Evolutionary conservation across 345 rosid genomes (phyloP).

Genomic region (Populus pruinosa): DNA sequence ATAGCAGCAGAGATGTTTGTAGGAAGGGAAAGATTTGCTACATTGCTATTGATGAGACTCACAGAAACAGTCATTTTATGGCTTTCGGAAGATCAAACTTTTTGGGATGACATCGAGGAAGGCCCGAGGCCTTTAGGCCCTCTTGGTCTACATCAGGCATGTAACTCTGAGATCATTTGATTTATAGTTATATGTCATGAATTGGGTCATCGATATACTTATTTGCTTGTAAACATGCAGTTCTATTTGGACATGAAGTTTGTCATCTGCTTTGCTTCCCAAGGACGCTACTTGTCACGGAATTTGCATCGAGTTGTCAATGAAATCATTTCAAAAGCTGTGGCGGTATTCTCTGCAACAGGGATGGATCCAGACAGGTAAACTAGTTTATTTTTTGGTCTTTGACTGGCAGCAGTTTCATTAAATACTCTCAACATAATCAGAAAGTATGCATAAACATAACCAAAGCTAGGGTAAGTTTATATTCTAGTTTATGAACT

Average conservation of each 20-base stretch:
- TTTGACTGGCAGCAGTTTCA: neutral
- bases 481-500: neutral
- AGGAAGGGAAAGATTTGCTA: slow-evolving; percentile 94
- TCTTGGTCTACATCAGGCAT: slow-evolving; percentile 85
- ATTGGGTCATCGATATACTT: slow-evolving; percentile 1
- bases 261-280: slow-evolving; percentile 87
- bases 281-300: slow-evolving; percentile 93
- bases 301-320: slow-evolving; percentile 82
- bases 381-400: neutral
- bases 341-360: slow-evolving; percentile 76
- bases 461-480: neutral
- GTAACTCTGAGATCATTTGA: slow-evolving; percentile 16
- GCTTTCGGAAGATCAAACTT: slow-evolving; percentile 93
- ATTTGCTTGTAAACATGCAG: slow-evolving; percentile 39
- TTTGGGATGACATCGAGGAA: slow-evolving; percentile 98
- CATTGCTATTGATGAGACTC: slow-evolving; percentile 81
- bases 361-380: slow-evolving; percentile 96
- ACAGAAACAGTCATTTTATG: slow-evolving; percentile 94
- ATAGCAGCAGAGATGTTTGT: slow-evolving; percentile 97
- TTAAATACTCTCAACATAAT: neutral
- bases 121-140: slow-evolving; percentile 92
- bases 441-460: neutral
- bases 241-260: slow-evolving; percentile 94
- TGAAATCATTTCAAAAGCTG: slow-evolving; percentile 80
- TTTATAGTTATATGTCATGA: neutral